Base-by-base conservation (phyloP, 805 yeast genomes). In the Candida yuanshanica region DNA sequence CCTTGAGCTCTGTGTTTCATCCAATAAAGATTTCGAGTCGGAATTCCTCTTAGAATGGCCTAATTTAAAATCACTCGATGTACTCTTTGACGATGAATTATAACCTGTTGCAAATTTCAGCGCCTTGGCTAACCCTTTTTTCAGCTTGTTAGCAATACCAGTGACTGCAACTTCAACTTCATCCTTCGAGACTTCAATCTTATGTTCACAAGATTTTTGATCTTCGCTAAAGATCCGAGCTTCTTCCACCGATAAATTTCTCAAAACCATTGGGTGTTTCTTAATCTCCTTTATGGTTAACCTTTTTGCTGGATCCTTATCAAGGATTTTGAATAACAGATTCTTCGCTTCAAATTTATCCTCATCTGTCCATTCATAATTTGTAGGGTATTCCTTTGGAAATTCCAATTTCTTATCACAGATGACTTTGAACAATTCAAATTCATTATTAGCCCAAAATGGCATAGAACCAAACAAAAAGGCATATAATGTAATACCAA, bases 401-500 rank as follows among this genome's bases (percentile, higher is more conserved):
- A 83, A 77, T 38, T 62, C 64, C 22, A 86, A 59, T 2, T 69
- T 69, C 27, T 79, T 72, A 39, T 77, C 75, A 33, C 80, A 85
- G 49, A 93, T 93, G 11, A 79, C 88, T 43, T 83, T 82, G 61
- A 91, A 90, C 39, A 93, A 68, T 44, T 83, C 95, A 64, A 75
- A 91, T 55, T 89, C 96, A 24, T 86, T 79, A 36, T 80, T 89
- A 1, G 90, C 95, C 56, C 81, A 78, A 59, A 91, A 93, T 3
- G 99, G 99, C 34, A 93, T 75, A 47, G 74, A 71, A 10, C 99
- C 99, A 64, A 86, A 91, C 12, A 91, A 58, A 29, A 93, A 65
- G 58, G 97, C 90, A 61, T 80, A 93, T 14, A 93, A 65, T 0
- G 98, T 90, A 6, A 91, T 89, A 10, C 99, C 99, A 17, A 89